Base-by-base conservation (phyloP, 768 basidiomycete genomes). In the Macrocybe gigantea region DNA sequence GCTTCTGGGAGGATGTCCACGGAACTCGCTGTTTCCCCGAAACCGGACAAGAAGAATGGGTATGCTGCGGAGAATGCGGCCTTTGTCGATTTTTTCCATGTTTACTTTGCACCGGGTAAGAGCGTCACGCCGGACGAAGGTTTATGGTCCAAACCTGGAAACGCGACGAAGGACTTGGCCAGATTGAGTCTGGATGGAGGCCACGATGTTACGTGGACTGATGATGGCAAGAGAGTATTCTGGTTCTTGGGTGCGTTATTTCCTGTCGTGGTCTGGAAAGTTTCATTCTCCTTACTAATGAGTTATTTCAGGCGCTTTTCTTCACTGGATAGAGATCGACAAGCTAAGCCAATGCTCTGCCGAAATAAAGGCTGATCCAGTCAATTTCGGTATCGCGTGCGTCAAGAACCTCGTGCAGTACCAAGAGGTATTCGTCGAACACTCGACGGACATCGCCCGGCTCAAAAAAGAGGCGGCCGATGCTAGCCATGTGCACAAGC, bases 141-240 rank as follows among this genome's bases (percentile, higher is more conserved):
- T 1, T 65, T 88, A 10, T 88, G 83, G 84, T 82, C 83, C 41
- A 83, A 79, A 55, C 85, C 85, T 7, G 80, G 72, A 0, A 83
- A 83, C 56, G 77, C 84, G 2, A 82, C 84, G 1, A 69, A 69
- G 30, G 79, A 79, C 2, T 59, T 87, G 48, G 73, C 73, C 3
- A 73, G 85, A 33, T 49, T 88, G 49, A 87, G 85, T 55, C 56
- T 85, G 53, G 84, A 88, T 60, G 86, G 86, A 12, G 86, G 85
- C 1, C 86, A 88, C 55, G 82, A 83, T 57, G 59, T 88, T 34
- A 71, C 78, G 2, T 82, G 77, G 67, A 83, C 77, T 33, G 57
- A 73, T 8, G 81, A 87, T 58, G 85, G 86, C 12, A 77, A 71
- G 46, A 79, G 68, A 32, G 47, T 88, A 33, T 84, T 85, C 52